Conservation (phyloP, 2,329 filamentous ascomycete species). For the Trichoderma sp. region DNA sequence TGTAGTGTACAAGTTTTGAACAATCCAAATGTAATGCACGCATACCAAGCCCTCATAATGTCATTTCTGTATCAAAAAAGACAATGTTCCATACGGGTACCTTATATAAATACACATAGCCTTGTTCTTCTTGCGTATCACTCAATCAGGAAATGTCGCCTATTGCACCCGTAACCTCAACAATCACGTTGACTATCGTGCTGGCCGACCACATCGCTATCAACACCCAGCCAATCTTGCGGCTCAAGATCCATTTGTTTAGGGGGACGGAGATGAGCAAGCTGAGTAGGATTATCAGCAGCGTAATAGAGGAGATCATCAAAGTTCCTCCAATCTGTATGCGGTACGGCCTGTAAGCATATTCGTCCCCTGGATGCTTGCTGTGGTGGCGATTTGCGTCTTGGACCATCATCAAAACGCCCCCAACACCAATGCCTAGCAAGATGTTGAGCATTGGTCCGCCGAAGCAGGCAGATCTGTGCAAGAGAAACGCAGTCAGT, state of each 20-base stretch:
- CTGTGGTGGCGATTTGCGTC: slow-evolving; percentile 67
- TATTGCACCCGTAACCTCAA: slow-evolving; percentile 70
- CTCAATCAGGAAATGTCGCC: slow-evolving; percentile 32
- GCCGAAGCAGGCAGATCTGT: slow-evolving; percentile 87
- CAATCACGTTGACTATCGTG: slow-evolving; percentile 77
- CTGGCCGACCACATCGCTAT: slow-evolving; percentile 80
- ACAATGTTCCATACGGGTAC: background rate
- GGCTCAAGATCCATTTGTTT: slow-evolving; percentile 85
- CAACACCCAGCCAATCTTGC: slow-evolving; percentile 78
- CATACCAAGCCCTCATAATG: background rate
- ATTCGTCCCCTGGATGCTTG: slow-evolving; percentile 67
- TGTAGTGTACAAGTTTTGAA: slow-evolving; percentile 6
- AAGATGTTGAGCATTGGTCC: slow-evolving; percentile 98
- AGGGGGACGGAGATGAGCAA: slow-evolving; percentile 80
- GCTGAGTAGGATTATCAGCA: slow-evolving; percentile 78
- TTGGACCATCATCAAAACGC: slow-evolving; percentile 81
- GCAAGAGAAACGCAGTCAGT: background rate
- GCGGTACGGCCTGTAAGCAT: slow-evolving; percentile 75
- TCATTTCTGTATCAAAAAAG: background rate
- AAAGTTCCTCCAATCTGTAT: slow-evolving; percentile 85
- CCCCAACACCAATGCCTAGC: slow-evolving; percentile 89
- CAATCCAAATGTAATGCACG: background rate
- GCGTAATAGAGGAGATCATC: slow-evolving; percentile 80
- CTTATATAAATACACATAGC: background rate
- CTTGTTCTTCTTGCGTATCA: background rate